These are phyloP conservation scores for Populus deltoides DNA, from an alignment of 345 rosid species.

Conservation along the genomic window DNA sequence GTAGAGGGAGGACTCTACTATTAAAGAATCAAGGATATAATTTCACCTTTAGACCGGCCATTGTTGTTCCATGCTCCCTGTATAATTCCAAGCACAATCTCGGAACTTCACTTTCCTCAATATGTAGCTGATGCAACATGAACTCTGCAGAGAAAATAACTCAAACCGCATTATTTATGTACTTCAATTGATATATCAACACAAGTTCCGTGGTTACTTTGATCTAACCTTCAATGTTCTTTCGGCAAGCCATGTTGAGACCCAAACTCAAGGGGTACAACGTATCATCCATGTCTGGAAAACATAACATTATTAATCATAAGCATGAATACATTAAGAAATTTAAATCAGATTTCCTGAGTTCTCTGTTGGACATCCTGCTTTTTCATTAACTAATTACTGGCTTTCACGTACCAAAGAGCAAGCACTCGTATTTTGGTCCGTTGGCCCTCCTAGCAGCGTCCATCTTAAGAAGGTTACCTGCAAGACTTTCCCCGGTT, in stretches of 20 bases:
- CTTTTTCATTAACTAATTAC: not conserved
- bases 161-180: not conserved
- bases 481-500: constrained; percentile 18
- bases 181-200: not conserved
- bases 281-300: constrained; percentile 86
- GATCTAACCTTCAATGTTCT: constrained; percentile 66
- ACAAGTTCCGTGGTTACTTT: not conserved
- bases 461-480: constrained; percentile 48
- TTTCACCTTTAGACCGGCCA: constrained; percentile 89
- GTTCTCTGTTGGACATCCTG: not conserved
- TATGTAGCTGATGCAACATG: constrained; percentile 62
- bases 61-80: constrained; percentile 87
- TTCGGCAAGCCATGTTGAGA: constrained; percentile 80
- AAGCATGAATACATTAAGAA: not conserved
- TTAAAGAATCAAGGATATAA: not conserved
- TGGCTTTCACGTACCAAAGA: constrained; percentile 54
- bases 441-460: constrained; percentile 31
- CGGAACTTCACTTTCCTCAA: constrained; percentile 78
- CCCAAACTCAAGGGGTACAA: constrained; percentile 73
- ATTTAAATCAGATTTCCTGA: not conserved
- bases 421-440: constrained; percentile 67
- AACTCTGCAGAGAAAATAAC: constrained; percentile 44
- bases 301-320: not conserved
- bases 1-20: not conserved
- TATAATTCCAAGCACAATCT: constrained; percentile 85